phyloP scores from a whole-genome alignment of 495 filamentous ascomycete species.

The Xylaria sp. region DNA sequence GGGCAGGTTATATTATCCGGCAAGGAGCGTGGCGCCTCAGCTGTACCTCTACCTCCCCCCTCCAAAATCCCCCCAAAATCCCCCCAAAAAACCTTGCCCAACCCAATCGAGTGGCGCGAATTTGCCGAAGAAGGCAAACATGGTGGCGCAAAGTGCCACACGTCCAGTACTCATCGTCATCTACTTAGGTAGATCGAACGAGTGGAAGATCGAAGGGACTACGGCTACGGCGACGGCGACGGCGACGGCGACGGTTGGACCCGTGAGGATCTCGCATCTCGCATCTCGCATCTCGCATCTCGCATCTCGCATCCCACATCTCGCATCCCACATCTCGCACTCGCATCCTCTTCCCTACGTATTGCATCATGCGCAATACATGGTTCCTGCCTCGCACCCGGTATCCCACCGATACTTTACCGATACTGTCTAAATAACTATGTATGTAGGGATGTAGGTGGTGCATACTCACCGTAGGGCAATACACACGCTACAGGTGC shows the following conservation, averaged over 20 bases:
- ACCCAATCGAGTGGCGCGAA: constrained; percentile 21
- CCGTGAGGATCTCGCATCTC: no score
- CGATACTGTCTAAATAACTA: no score
- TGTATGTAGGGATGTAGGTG: no score
- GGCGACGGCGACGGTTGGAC: no score
- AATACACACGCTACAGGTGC: no score
- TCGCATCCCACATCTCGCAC: constrained; percentile 24
- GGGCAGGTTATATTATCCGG: not conserved
- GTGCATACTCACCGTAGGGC: no score
- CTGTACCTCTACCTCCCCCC: not conserved
- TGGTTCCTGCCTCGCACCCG: not conserved
- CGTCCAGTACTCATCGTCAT: not conserved
- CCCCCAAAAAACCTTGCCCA: not conserved
- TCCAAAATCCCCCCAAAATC: no score
- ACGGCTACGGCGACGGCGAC: no score
- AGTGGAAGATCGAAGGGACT: not conserved
- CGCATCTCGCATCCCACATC: no score
- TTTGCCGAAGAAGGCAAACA: constrained; percentile 11
- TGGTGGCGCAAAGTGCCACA: not conserved
- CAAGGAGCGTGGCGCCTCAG: constrained; percentile 12
- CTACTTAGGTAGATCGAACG: not conserved
- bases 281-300: no score
- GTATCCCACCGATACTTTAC: no score
- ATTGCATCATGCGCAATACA: not conserved
- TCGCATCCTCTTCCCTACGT: constrained; percentile 12